These are phyloP conservation scores for Stentor roeselii DNA, from an alignment of 73 alveolate species.

Conservation along the genomic window DNA sequence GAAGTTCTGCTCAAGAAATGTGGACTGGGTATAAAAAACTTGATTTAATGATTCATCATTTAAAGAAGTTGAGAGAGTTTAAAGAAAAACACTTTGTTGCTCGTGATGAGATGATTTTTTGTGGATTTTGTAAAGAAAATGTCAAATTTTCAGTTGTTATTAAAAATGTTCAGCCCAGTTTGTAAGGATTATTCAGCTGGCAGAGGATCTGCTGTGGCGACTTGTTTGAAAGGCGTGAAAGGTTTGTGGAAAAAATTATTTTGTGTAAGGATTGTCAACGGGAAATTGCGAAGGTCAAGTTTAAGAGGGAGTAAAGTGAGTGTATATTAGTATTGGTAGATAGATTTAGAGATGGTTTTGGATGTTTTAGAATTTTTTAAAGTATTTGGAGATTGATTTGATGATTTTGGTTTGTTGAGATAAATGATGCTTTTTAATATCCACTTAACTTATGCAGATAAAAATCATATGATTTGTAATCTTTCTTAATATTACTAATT, in stretches of 20 bases:
- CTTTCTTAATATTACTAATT: too few relatives aligned
- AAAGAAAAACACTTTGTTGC: not conserved
- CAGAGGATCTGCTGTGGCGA: not conserved
- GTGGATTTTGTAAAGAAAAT: not conserved
- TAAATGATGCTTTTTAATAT: too few relatives aligned
- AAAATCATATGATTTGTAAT: too few relatives aligned
- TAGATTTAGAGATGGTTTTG: too few relatives aligned
- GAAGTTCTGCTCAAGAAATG: not conserved
- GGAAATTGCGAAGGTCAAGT: not conserved
- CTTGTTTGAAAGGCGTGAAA: not conserved
- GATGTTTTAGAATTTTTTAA: too few relatives aligned
- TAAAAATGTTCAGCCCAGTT: not conserved
- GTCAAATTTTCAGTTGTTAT: not conserved
- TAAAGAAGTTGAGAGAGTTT: too few relatives aligned
- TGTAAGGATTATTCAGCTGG: conserved; percentile 4
- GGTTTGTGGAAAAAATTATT: not conserved
- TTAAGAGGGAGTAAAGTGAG: not conserved
- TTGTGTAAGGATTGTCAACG: not conserved
- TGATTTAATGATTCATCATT: not conserved
- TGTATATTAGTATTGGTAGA: too few relatives aligned
- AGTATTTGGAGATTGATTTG: too few relatives aligned
- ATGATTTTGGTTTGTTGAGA: too few relatives aligned
- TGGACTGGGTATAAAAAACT: too few relatives aligned
- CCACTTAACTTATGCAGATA: too few relatives aligned
- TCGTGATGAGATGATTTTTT: too few relatives aligned